phyloP scores from a whole-genome alignment of 345 rosid genomes.

The Boechera stricta region DNA sequence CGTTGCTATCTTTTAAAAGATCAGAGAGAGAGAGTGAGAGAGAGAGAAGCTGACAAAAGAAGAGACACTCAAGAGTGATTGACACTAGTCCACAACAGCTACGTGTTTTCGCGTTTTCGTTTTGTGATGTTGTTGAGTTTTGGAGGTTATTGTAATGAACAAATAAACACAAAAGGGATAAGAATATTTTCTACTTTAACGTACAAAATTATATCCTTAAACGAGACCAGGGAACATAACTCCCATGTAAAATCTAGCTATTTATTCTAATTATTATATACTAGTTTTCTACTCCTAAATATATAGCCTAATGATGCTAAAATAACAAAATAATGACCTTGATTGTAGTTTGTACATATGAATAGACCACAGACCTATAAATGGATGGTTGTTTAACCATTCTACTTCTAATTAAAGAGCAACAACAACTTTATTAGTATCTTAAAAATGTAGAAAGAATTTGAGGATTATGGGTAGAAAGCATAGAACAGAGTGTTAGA shows the following conservation, averaged over 20 bases:
- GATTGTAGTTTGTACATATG: constrained; percentile 27
- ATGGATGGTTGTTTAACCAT: constrained; percentile 14
- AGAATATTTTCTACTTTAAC: constrained; percentile 29
- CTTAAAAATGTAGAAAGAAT: neutral
- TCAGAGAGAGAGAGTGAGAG: neutral
- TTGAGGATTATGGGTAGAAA: constrained; percentile 28
- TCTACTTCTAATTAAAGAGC: constrained; percentile 26
- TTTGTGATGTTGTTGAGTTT: neutral
- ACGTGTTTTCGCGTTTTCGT: constrained; percentile 41
- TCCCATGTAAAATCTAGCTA: constrained; percentile 15
- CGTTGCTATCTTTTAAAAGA: constrained; percentile 44
- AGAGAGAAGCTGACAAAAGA: constrained; percentile 39
- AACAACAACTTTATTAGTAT: constrained; percentile 6
- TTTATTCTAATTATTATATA: neutral
- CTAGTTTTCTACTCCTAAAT: neutral
- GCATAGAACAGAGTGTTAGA: constrained; percentile 31
- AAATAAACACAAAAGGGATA: neutral
- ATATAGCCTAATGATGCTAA: constrained; percentile 24
- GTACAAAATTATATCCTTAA: constrained; percentile 47
- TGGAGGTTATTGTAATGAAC: neutral
- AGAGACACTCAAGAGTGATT: constrained; percentile 45
- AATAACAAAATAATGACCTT: neutral
- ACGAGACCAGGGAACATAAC: constrained; percentile 41
- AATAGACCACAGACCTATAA: constrained; percentile 31
- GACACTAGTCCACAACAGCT: constrained; percentile 45